These are phyloP conservation scores for Cladosporium cucumerinum DNA, from an alignment of 2,329 filamentous ascomycete species.

Conservation along the genomic window DNA sequence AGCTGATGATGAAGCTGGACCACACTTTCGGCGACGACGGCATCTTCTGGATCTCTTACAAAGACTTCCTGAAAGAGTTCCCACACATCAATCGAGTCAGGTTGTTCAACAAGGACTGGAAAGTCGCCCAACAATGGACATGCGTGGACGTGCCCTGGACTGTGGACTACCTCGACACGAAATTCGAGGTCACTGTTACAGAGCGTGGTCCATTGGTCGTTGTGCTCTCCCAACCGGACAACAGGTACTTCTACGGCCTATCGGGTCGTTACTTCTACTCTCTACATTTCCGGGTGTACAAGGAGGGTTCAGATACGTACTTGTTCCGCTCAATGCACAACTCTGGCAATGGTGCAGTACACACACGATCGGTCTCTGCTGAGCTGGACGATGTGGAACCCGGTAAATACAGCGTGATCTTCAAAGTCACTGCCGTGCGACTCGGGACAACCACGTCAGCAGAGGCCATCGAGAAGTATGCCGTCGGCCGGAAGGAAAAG, in stretches of 20 bases:
- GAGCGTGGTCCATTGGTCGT: conserved; percentile 55
- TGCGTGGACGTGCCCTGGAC: conserved; percentile 59
- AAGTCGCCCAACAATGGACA: conserved; percentile 60
- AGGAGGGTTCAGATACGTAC: conserved; percentile 41
- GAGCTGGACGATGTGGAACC: conserved; percentile 68
- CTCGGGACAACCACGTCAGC: conserved; percentile 55
- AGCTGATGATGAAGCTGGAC: conserved; percentile 63
- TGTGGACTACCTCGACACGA: conserved; percentile 59
- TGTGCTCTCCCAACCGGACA: conserved; percentile 58
- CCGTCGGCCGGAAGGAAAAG: conserved; percentile 66
- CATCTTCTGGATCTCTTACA: conserved; percentile 60
- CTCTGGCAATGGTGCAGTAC: conserved; percentile 51
- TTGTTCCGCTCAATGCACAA: conserved; percentile 34
- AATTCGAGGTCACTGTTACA: conserved; percentile 54
- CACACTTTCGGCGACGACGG: conserved; percentile 35
- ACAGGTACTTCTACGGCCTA: conserved; percentile 58
- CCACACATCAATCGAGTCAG: conserved; percentile 60
- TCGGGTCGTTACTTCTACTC: conserved; percentile 56
- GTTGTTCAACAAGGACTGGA: conserved; percentile 60
- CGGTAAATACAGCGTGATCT: conserved; percentile 70
- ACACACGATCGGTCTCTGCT: conserved; percentile 71
- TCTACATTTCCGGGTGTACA: conserved; percentile 58
- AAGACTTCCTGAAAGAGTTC: conserved; percentile 57
- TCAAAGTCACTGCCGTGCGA: conserved; percentile 70
- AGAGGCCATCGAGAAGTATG: conserved; percentile 64